Percentiles rank a stretch among this genome's conserved stretches.
Conservation (phyloP, 148 eudicot genomes). For the Oxyria digyna region DNA sequence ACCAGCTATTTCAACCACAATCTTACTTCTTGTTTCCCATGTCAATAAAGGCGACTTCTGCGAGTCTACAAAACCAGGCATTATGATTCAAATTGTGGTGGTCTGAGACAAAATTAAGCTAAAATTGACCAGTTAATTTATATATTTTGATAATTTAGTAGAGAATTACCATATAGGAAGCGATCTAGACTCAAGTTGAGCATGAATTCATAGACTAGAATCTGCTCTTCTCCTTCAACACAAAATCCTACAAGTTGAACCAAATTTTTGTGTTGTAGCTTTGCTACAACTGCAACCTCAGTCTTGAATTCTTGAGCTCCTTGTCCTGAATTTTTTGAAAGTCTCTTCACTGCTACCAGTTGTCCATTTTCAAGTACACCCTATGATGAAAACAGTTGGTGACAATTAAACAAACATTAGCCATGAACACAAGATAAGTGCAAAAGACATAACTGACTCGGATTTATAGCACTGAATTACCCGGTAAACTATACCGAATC, state of each 20-base stretch:
- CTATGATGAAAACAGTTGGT: background rate
- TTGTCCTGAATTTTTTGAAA: constrained; percentile 14
- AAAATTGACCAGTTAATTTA: too few relatives aligned
- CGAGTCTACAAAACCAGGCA: background rate
- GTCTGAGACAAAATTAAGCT: too few relatives aligned
- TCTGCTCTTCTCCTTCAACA: too few relatives aligned
- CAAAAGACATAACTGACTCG: background rate
- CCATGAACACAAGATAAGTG: background rate
- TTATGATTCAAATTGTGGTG: too few relatives aligned
- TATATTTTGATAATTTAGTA: background rate
- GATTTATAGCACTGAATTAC: background rate
- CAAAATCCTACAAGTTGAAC: too few relatives aligned
- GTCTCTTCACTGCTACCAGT: constrained; percentile 27
- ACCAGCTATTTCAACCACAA: too few relatives aligned
- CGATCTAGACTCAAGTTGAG: constrained; percentile 1
- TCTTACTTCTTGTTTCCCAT: too few relatives aligned
- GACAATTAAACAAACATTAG: too few relatives aligned
- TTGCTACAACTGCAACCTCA: too few relatives aligned
- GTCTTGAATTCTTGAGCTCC: constrained; percentile 13
- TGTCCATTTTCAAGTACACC: constrained; percentile 16
- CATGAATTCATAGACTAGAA: constrained; percentile 7
- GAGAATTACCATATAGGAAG: constrained; percentile 4
- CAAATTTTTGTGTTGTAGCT: too few relatives aligned
- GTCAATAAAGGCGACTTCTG: background rate
- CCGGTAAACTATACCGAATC: constrained; percentile 4